Base-by-base conservation (phyloP, 1,284 basidiomycete genomes). In the Malassezia yamatoensis region DNA sequence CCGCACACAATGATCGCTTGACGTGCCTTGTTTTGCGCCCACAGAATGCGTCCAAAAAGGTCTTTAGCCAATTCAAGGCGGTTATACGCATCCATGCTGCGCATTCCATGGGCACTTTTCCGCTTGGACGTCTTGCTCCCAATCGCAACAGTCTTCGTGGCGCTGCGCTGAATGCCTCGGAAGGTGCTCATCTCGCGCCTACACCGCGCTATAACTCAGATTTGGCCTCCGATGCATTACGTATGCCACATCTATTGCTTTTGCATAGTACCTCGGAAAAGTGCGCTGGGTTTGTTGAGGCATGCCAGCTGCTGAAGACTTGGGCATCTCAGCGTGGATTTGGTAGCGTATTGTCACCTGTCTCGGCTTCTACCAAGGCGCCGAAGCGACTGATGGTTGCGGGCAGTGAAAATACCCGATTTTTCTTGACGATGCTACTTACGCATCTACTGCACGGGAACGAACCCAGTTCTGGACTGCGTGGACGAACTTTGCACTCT, bases 251-350 rank as follows among this genome's bases (percentile, higher is more conserved):
- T 54, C 80, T 93, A 2, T 78, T 91, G 24, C 80, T 83, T 24
- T 79, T 84, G 10, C 83, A 93, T 74, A 73, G 78, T 0, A 76
- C 87, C 15, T 80, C 84, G 44, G 79, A 85, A 59, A 76, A 79
- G 12, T 79, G 82, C 5, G 80, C 85, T 0, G 81, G 83, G 0
- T 89, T 88, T 68, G 75, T 78, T 2, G 86, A 91, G 58, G 88
- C 88, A 7, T 77, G 89, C 16, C 79, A 85, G 1, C 78, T 96
- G 10, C 81, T 96, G 52, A 82, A 88, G 18, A 82, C 93, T 16
- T 96, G 91, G 93, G 87, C 88, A 1, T 85, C 85, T 52, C 87
- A 91, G 70, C 81, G 90, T 18, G 89, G 88, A 0, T 88, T 88
- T 62, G 57, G 82, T 36, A 54, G 32, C 49, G 53, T 44, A 50